Conservation (phyloP, 1,139 yeast genomes). For the Candida labiduridarum region DNA sequence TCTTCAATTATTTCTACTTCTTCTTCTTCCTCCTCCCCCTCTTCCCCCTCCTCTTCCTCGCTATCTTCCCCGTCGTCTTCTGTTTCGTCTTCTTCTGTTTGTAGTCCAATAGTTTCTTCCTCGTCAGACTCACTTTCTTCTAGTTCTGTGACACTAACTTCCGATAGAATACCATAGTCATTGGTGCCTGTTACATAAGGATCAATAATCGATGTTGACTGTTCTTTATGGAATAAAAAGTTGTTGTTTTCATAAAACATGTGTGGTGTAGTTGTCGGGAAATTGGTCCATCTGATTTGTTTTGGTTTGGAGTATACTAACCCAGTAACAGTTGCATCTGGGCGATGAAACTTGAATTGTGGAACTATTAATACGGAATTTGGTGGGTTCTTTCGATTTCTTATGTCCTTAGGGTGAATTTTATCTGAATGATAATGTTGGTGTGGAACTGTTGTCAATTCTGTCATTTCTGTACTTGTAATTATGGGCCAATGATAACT, state of each 20-base stretch:
- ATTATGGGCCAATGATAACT: not conserved
- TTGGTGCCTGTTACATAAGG: not conserved
- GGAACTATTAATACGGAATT: conserved; percentile 28
- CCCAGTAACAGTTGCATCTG: not conserved
- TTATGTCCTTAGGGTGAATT: conserved; percentile 21
- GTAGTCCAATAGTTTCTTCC: not conserved
- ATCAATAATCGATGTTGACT: not conserved
- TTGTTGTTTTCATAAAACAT: not conserved
- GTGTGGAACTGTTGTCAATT: not conserved
- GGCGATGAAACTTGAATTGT: conserved; percentile 26
- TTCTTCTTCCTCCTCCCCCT: not conserved
- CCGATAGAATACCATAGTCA: not conserved
- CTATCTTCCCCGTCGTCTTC: not conserved
- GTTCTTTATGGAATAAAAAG: not conserved
- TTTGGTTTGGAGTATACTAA: conserved; percentile 29
- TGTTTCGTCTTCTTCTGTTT: not conserved
- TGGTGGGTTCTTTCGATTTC: conserved; percentile 23
- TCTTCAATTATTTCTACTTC: not conserved
- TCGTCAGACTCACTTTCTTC: not conserved
- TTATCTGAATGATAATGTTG: not conserved
- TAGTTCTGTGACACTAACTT: not conserved
- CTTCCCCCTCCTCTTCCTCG: not conserved
- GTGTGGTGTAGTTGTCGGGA: conserved; percentile 5
- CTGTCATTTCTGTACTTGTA: not conserved
- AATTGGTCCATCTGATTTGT: conserved; percentile 12